phyloP scores from a whole-genome alignment of 495 filamentous ascomycete species.

The Hypoxylon fuscum region DNA sequence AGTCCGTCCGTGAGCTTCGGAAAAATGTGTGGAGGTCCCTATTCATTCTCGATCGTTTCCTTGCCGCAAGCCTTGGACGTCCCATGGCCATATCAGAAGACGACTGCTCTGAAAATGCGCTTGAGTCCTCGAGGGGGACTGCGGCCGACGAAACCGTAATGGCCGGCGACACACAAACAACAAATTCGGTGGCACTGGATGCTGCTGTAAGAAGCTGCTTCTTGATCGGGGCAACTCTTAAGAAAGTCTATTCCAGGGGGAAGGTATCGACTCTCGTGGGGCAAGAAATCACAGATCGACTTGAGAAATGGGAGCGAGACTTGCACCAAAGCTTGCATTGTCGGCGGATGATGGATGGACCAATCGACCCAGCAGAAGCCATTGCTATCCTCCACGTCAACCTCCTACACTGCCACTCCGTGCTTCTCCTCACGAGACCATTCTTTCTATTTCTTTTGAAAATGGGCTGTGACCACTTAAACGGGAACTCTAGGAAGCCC shows the following conservation, averaged over 20 bases:
- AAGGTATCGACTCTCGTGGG: constrained; percentile 73
- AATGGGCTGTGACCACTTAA: constrained; percentile 51
- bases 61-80: constrained; percentile 66
- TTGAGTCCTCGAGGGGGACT: constrained; percentile 52
- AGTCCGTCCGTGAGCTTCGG: constrained; percentile 55
- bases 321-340: constrained; percentile 58
- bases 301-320: constrained; percentile 59
- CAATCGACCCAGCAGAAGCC: constrained; percentile 60
- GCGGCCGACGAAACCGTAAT: constrained; percentile 19
- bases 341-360: constrained; percentile 57
- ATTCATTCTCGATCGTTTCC: constrained; percentile 69
- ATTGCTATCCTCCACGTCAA: constrained; percentile 73
- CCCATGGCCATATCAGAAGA: constrained; percentile 69
- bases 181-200: constrained; percentile 55
- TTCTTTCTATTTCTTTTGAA: constrained; percentile 66
- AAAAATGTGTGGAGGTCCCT: constrained; percentile 68
- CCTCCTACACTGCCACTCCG: constrained; percentile 76
- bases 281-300: constrained; percentile 69
- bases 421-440: constrained; percentile 75
- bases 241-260: constrained; percentile 72
- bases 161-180: constrained; percentile 23
- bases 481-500: constrained; percentile 41
- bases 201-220: constrained; percentile 65
- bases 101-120: constrained; percentile 63
- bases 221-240: constrained; percentile 72